phyloP scores from a whole-genome alignment of 2,329 filamentous ascomycete species.

The Fusarium euwallaceae region DNA sequence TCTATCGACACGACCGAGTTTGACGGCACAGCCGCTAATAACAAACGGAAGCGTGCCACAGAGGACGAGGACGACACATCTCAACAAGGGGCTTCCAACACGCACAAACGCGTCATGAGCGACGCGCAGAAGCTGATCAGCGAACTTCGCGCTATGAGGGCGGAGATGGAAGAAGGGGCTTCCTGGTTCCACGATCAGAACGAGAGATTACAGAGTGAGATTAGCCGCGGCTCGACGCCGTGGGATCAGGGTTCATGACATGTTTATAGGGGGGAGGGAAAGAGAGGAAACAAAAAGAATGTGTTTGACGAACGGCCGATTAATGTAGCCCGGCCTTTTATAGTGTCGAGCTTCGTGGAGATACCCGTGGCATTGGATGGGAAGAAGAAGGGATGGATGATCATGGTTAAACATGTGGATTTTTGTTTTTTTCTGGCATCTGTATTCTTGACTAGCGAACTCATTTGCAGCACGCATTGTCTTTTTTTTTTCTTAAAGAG shows the following conservation, averaged over 20 bases:
- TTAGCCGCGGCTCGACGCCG: constrained; percentile 52
- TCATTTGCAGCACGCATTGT: constrained; percentile 15
- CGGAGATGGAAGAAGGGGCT: constrained; percentile 62
- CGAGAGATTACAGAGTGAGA: constrained; percentile 56
- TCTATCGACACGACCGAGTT: constrained; percentile 13
- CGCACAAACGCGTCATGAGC: constrained; percentile 58
- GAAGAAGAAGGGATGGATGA: neutral
- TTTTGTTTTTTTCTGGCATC: constrained; percentile 15
- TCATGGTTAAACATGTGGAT: constrained; percentile 7
- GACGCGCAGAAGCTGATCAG: constrained; percentile 56
- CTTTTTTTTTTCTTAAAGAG: constrained; percentile 23
- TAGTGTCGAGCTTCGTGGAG: constrained; percentile 14
- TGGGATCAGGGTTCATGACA: constrained; percentile 51
- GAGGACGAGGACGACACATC: constrained; percentile 44
- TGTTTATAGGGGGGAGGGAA: constrained; percentile 4
- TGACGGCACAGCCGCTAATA: constrained; percentile 37
- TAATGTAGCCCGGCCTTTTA: constrained; percentile 6
- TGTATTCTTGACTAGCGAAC: constrained; percentile 34
- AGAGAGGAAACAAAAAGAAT: neutral
- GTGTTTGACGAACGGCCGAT: constrained; percentile 7
- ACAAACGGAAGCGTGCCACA: constrained; percentile 51
- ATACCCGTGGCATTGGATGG: constrained; percentile 48
- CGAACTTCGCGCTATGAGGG: constrained; percentile 58
- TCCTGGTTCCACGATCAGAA: constrained; percentile 63
- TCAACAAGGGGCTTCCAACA: constrained; percentile 34